These are phyloP conservation scores for Phytophthora boehmeriae DNA, from an alignment of 352 stramenopile species.

Conservation along the genomic window DNA sequence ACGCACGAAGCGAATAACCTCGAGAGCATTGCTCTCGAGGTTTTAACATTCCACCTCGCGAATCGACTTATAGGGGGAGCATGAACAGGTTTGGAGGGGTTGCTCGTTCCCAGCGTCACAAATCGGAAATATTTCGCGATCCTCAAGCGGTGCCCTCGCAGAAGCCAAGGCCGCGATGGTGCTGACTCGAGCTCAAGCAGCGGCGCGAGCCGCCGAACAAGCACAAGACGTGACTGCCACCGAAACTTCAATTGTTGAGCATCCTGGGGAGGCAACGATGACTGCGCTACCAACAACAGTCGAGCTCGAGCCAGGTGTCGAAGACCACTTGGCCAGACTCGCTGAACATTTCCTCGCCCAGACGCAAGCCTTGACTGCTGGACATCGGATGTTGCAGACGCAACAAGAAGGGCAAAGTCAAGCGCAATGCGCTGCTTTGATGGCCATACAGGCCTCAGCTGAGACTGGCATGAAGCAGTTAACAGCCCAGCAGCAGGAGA, in stretches of 20 bases:
- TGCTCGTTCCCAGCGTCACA: no score
- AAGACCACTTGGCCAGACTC: conserved; percentile 1
- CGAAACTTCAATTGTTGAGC: neutral
- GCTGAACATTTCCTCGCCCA: neutral
- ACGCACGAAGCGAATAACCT: no score
- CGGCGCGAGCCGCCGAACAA: neutral
- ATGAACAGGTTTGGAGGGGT: no score
- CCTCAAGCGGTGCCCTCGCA: neutral
- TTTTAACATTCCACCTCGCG: no score
- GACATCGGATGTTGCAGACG: neutral
- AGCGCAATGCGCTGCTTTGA: neutral
- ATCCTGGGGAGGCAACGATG: neutral
- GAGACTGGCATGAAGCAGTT: conserved; percentile 1
- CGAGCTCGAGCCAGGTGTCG: neutral
- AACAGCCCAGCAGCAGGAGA: neutral
- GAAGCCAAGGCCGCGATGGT: neutral
- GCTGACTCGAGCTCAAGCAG: conserved; percentile 1
- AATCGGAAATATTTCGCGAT: conserved; percentile 5
- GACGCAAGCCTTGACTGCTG: neutral
- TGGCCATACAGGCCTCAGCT: neutral
- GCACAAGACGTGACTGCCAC: neutral
- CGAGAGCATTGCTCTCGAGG: no score
- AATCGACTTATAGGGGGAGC: no score
- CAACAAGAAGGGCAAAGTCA: neutral
- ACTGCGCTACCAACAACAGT: neutral